Base-by-base conservation (phyloP, 768 basidiomycete genomes). In the Naganishia randhawae region DNA sequence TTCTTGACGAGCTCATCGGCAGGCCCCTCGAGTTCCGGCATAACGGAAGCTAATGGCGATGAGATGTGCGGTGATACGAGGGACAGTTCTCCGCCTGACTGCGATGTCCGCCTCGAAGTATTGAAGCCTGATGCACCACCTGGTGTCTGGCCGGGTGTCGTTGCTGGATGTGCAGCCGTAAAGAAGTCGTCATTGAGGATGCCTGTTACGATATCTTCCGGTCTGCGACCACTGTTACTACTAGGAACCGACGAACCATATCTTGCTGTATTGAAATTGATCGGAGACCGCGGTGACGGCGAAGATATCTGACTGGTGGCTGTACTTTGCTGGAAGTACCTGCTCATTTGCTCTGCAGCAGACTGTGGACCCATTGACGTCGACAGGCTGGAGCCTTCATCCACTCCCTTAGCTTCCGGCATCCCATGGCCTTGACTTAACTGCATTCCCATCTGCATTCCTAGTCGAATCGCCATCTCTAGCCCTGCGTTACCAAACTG, bases 1-100 rank as follows among this genome's bases (percentile, higher is more conserved):
- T 92, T 89, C 76, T 85, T 74, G 11, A 75, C 76, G 62, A 75
- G 69, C 19, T 71, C 69, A n/a, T 75, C 73, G 6, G 75, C 71
- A 1, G 72, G 69, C 3, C 55, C 42, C 39, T 31, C 53, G 9
- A 22, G 10, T 16, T 61, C 63, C 1, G 65, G 17, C n/a, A 41
- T 32, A 10, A 39, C 42, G 7, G 55, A 51, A 9, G 57, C 61
- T 16, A 73, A 71, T 0, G 69, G 73, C 17, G 70, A 68, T 29
- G 48, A 27, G 19, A 50, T 52, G 39, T 70, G 16, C 1, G 66
- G 68, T 29, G 77, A 75, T 45, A 72, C 70, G n/a, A 67, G 53
- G 9, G 33, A 41, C n/a, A 45, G 22, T 25, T 54, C 35, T 6
- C 45, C 63, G 0, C 69, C 69, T 19, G 63, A 52, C 33, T 72